Base-by-base conservation (phyloP, 2,329 filamentous ascomycete species). In the Calonectria ilicicola region DNA sequence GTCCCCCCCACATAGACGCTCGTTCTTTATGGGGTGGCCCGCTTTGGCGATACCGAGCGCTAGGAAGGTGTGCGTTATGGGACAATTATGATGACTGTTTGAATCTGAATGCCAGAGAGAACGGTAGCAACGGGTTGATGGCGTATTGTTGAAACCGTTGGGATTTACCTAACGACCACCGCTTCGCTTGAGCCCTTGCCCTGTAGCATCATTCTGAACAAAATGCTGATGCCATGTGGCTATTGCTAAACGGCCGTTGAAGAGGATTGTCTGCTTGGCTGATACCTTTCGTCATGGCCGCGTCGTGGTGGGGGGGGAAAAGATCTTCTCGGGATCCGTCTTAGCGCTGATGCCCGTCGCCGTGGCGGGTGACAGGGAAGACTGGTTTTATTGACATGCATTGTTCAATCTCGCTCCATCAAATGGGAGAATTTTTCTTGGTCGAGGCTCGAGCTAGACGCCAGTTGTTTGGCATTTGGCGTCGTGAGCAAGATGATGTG, bases 401-500 rank as follows among this genome's bases (percentile, higher is more conserved):
- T 70, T 65, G 27, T 47, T 44, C 49, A 68, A 67, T 63, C 63
- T 67, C 49, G 53, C n/a, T 53, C 53, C n/a, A 5, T n/a, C 23
- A 44, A 60, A 70, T 53, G 63, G 51, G 44, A 44, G 60, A 66
- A 38, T 58, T 67, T 49, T 67, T 29, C 21, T 27, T 62, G 44
- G n/a, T n/a, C 65, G 42, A 49, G 40, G 38, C 65, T 60, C 40
- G 32, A 44, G 47, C 65, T 51, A 72, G 60, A 65, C 56, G 47
- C 46, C 51, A 72, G 67, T 73, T 68, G 72, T 56, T 65, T 69
- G 64, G 60, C 56, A 65, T 64, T 49, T 63, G 58, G 47, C 65
- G 58, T 26, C 38, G 29, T 19, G 49, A 47, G 40, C 58, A 42
- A 63, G 70, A 70, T 56, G 58, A 68, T 67, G 70, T 77, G 75